Percentiles rank a stretch among this genome's conserved stretches.
Evolutionary conservation across 306 rosid species (phyloP).

Genomic region (Dalbergia cochinchinensis): DNA sequence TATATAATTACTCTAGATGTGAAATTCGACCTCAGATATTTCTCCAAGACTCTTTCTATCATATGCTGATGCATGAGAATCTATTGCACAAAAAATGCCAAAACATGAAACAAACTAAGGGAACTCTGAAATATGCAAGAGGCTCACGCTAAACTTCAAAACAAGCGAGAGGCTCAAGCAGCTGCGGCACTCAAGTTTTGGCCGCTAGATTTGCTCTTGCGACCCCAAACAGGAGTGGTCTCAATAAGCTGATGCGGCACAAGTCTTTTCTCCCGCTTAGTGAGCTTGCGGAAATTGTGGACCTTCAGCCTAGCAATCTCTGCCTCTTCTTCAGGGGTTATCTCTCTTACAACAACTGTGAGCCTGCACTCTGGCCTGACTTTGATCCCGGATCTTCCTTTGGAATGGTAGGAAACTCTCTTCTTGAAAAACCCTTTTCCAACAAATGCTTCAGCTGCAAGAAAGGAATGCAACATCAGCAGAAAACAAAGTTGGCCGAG

Average conservation of each 20-base stretch:
- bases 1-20: neutral
- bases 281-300: conserved; percentile 73
- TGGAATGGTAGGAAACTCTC: conserved; percentile 62
- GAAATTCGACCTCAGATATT: conserved; percentile 5
- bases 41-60: conserved; percentile 6
- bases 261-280: conserved; percentile 72
- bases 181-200: conserved; percentile 43
- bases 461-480: conserved; percentile 38
- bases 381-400: conserved; percentile 58
- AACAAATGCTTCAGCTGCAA: conserved; percentile 84
- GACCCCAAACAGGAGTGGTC: conserved; percentile 84
- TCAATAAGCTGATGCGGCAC: conserved; percentile 95
- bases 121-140: conserved; percentile 7
- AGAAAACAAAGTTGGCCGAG: conserved; percentile 29
- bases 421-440: conserved; percentile 77
- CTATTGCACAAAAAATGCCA: conserved; percentile 11
- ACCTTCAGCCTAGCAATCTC: conserved; percentile 85
- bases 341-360: conserved; percentile 84
- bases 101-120: conserved; percentile 10
- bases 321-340: conserved; percentile 88
- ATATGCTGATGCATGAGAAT: conserved; percentile 15
- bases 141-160: conserved; percentile 2
- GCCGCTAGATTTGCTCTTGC: conserved; percentile 62
- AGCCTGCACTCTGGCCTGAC: conserved; percentile 81
- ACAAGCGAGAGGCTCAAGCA: conserved; percentile 37